A percentile compares a stretch with the other conserved stretches of the same genome.
Evolutionary conservation across 73 alveolate species (phyloP).

Genomic region (Paramecium biaurelia): DNA sequence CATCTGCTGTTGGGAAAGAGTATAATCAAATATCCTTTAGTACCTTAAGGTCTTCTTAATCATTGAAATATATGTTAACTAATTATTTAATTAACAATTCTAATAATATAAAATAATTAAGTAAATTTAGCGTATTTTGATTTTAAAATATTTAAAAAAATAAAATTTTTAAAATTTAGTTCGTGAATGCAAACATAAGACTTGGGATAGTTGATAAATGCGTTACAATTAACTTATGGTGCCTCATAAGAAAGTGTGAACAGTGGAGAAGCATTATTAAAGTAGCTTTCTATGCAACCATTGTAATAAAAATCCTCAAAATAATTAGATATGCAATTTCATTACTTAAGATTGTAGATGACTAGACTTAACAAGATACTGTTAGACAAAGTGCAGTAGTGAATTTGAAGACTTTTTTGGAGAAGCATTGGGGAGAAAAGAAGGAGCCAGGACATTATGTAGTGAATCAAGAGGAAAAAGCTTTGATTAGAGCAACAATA

Average conservation of each 20-base stretch:
- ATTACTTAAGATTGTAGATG: background rate
- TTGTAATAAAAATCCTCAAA: background rate
- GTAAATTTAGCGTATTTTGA: background rate
- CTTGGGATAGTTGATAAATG: background rate
- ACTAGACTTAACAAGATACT: background rate
- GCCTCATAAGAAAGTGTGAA: conserved; percentile 15
- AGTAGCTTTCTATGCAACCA: conserved; percentile 1
- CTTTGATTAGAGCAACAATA: background rate
- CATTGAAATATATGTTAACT: background rate
- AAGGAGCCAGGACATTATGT: background rate
- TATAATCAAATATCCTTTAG: background rate
- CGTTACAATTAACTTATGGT: conserved; percentile 26
- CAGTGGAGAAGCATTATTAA: conserved; percentile 16
- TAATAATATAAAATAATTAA: background rate
- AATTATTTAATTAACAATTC: background rate
- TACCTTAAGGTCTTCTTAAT: background rate
- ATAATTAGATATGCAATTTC: conserved; percentile 36
- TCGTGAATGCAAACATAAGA: conserved; percentile 26
- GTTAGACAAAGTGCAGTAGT: conserved; percentile 42
- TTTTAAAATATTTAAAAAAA: background rate
- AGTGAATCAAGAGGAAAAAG: background rate
- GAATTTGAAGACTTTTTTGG: conserved; percentile 36
- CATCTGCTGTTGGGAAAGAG: background rate
- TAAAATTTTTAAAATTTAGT: background rate
- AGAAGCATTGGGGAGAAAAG: conserved; percentile 37